These are phyloP conservation scores for Neurospora discreta DNA, from an alignment of 495 filamentous ascomycete species.

Conservation along the genomic window DNA sequence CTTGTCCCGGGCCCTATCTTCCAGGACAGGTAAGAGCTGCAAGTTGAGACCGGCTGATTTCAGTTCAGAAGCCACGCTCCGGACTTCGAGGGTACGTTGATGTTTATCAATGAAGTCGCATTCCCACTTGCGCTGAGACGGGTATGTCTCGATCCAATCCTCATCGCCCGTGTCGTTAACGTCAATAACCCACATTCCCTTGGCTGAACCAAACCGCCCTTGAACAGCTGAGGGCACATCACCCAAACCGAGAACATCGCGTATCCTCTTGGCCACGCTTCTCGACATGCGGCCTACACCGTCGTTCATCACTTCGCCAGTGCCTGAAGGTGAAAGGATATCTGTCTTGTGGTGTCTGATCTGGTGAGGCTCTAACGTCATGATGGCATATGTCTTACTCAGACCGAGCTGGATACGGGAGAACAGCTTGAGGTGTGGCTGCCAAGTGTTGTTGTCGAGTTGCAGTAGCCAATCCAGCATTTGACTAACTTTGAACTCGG, in stretches of 20 bases:
- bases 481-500: slow-evolving; percentile 16
- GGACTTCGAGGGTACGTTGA: slow-evolving; percentile 61
- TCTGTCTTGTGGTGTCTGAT: slow-evolving; percentile 23
- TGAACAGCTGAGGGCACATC: slow-evolving; percentile 66
- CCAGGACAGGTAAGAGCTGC: slow-evolving; percentile 68
- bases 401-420: slow-evolving; percentile 36
- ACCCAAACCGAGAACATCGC: slow-evolving; percentile 45
- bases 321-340: slow-evolving; percentile 20
- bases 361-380: slow-evolving; percentile 25
- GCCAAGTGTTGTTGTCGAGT: slow-evolving; percentile 23
- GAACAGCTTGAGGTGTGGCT: slow-evolving; percentile 26
- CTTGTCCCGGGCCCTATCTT: slow-evolving; percentile 47
- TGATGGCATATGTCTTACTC: slow-evolving; percentile 29
- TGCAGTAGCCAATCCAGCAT: slow-evolving; percentile 36
- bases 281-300: slow-evolving; percentile 66
- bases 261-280: slow-evolving; percentile 47
- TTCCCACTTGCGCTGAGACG: slow-evolving; percentile 72
- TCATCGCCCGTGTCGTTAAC: slow-evolving; percentile 28
- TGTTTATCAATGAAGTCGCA: slow-evolving; percentile 42
- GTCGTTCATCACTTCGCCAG: slow-evolving; percentile 61
- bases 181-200: slow-evolving; percentile 82
- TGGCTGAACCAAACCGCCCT: slow-evolving; percentile 70
- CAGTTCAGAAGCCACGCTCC: slow-evolving; percentile 49
- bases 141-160: slow-evolving; percentile 67
- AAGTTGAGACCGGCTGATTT: slow-evolving; percentile 57